A percentile compares a stretch with the other conserved stretches of the same genome.
Evolutionary conservation across 83 land plant genomes (phyloP).

Genomic region (Diphasiastrum complanatum): DNA sequence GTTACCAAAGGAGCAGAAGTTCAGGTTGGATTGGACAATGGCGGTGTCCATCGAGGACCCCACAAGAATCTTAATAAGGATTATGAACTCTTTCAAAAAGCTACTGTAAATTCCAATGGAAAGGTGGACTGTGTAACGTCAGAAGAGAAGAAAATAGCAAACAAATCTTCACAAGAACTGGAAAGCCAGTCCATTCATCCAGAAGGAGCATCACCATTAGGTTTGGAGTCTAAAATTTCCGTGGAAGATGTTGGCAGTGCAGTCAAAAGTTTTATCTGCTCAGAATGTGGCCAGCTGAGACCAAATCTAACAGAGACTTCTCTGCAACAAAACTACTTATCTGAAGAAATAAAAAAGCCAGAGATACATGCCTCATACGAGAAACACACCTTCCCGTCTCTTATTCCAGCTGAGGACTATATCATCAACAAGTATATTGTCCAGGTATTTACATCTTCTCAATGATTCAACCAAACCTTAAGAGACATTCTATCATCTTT

Average conservation of each 20-base stretch:
- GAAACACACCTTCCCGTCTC: conserved; percentile 28
- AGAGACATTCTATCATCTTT: background rate
- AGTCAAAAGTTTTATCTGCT: conserved; percentile 10
- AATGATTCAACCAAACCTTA: background rate
- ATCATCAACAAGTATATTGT: conserved; percentile 22
- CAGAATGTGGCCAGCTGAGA: conserved; percentile 22
- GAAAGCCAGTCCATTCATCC: too few relatives aligned
- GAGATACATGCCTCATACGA: conserved; percentile 6
- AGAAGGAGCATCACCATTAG: too few relatives aligned
- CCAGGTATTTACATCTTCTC: conserved; percentile 5
- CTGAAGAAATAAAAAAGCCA: background rate
- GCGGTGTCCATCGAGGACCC: background rate
- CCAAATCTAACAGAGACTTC: background rate
- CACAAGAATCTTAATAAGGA: too few relatives aligned
- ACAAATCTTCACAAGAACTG: background rate
- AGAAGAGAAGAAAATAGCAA: background rate
- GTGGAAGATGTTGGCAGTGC: conserved; percentile 9
- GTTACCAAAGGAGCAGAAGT: too few relatives aligned
- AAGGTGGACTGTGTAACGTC: too few relatives aligned
- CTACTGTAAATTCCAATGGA: too few relatives aligned
- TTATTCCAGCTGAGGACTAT: conserved; percentile 40
- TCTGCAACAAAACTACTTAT: background rate
- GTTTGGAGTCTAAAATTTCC: background rate
- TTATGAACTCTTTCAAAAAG: too few relatives aligned
- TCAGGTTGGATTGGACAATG: background rate